These are phyloP conservation scores for Globisporangium cederbergense DNA, from an alignment of 352 stramenopile species.

Conservation along the genomic window DNA sequence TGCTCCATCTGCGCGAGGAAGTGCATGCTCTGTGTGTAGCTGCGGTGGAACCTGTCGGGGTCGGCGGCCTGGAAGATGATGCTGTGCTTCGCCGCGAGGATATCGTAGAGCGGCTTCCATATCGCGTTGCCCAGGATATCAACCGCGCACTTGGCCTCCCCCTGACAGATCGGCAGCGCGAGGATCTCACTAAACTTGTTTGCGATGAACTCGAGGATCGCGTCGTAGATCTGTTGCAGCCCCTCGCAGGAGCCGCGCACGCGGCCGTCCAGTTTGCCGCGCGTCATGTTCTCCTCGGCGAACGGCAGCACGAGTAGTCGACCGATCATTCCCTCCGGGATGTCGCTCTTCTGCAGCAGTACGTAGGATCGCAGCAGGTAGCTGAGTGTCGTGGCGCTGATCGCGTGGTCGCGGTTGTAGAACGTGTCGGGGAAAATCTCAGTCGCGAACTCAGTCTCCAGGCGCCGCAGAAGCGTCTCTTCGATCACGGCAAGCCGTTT, in stretches of 20 bases:
- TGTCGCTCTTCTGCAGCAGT: constrained; percentile 64
- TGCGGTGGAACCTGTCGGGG: constrained; percentile 76
- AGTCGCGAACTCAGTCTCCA: constrained; percentile 83
- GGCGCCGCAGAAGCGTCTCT: constrained; percentile 61
- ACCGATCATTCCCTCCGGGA: constrained; percentile 82
- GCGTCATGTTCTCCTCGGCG: constrained; percentile 72
- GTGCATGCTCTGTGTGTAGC: constrained; percentile 71
- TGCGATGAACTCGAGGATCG: constrained; percentile 66
- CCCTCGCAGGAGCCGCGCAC: constrained; percentile 76
- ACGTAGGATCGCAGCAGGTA: constrained; percentile 78
- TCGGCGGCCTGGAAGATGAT: constrained; percentile 83
- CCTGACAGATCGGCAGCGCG: constrained; percentile 60
- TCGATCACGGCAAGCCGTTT: constrained; percentile 68
- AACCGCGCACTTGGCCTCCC: constrained; percentile 57
- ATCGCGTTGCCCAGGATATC: constrained; percentile 80
- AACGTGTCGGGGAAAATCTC: constrained; percentile 88
- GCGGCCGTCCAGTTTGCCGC: constrained; percentile 68
- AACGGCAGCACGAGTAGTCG: constrained; percentile 76
- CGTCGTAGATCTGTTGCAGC: constrained; percentile 65
- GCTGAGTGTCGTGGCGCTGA: constrained; percentile 59
- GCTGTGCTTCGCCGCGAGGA: constrained; percentile 64
- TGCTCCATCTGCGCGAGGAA: constrained; percentile 61
- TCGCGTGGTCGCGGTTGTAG: constrained; percentile 75
- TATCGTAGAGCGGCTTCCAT: constrained; percentile 74
- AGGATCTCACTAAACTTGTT: constrained; percentile 69